Evolutionary conservation across 1,284 basidiomycete species (phyloP).

Genomic region (Cystobasidium sp.): DNA sequence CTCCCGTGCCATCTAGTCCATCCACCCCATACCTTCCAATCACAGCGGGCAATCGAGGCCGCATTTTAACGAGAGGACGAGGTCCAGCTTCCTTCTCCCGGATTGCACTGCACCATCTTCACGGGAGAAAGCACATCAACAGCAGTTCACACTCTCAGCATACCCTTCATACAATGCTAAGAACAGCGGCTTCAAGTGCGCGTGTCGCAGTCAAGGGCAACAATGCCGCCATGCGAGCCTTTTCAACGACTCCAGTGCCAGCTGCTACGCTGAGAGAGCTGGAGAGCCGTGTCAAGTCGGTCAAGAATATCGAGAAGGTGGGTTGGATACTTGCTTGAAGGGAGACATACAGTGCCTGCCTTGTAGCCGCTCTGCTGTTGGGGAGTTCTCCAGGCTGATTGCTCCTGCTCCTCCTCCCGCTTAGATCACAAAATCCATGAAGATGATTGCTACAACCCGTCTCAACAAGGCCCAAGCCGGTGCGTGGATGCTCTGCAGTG

Average conservation of each 20-base stretch:
- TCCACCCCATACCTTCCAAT: not conserved
- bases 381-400: constrained; percentile 6
- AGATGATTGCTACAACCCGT: constrained; percentile 98
- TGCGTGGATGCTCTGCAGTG: not conserved
- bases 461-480: constrained; percentile 74
- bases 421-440: constrained; percentile 66
- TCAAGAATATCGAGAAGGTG: constrained; percentile 67
- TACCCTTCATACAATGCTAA: constrained; percentile 17
- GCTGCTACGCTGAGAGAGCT: constrained; percentile 98
- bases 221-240: constrained; percentile 33
- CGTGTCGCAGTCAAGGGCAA: not conserved
- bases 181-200: constrained; percentile 22
- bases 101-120: not conserved
- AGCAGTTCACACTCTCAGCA: not conserved
- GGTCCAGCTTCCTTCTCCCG: not conserved
- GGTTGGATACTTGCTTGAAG: not conserved
- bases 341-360: too few relatives aligned
- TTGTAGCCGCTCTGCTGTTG: too few relatives aligned
- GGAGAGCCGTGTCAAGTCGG: constrained; percentile 94
- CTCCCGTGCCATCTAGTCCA: not conserved
- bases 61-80: not conserved
- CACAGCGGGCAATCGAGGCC: constrained; percentile 6
- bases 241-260: constrained; percentile 42
- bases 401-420: not conserved
- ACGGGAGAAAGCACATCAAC: not conserved